Base-by-base conservation (phyloP, 169 alveolate genomes). In the Babesia bigemina region DNA sequence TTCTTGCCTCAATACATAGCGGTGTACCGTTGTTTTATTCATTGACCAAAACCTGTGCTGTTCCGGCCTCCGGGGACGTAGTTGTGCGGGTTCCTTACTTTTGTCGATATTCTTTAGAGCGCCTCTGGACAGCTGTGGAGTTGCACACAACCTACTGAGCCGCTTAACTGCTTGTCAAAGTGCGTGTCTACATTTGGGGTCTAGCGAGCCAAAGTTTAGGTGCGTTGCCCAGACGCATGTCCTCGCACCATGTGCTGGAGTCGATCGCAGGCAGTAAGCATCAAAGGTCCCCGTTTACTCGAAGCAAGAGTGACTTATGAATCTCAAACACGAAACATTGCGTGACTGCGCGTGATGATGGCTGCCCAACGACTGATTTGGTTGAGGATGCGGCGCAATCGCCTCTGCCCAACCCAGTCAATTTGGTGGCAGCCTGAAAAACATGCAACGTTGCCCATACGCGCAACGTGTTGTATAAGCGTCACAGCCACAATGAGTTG, bases 221-320 rank as follows among this genome's bases (percentile, higher is more conserved):
- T 84, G 28, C 88, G 71, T 24, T 76, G 72, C 56, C 62, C 49
- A 28, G 61, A 45, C 39, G 29, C 13, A 52, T 78, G 66, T 26
- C 90, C 93, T 56, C 91, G 75, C 19, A 86, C 72, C 52, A 87
- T 84, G 14, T 91, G 87, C 67, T 78, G 81, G 70, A 87, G 71
- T 74, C 84, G 85, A 58, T 70, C 57, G 71, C 59, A 36, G 59
- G 69, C 63, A 87, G 84, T 22, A 84, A 78, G 13, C 86, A 48
- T 22, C 70, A 55, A 39, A 87, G 33, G 14, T 79, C 58, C 71
- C 78, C 86, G 48, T 84, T 65, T 49, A 84, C 77, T 0, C 17
- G 22, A 10, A 24, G 0, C 29, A 44, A 56, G 60, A 79, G 47
- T 33, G 70, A 52, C 50, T 79, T 79, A 44, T 79, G 72, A 12